Evolutionary conservation across 2,329 filamentous ascomycete genomes (phyloP), one percentile per base, ranked within the genome.

Genomic region (Neopestalotiopsis sp.): DNA sequence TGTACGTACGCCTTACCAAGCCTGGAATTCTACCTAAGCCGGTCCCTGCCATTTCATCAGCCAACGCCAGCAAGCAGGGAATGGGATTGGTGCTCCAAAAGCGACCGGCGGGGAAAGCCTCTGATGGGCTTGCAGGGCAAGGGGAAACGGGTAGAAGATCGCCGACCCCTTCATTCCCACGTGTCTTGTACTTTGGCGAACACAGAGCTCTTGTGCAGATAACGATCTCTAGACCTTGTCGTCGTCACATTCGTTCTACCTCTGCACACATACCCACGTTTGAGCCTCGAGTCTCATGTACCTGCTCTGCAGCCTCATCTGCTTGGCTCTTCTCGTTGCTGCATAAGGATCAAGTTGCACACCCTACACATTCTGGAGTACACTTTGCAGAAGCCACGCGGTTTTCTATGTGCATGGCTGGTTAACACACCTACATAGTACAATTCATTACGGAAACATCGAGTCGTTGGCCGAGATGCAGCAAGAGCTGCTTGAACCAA

Each of bases 161-260:
- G 59, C 59, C 59, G 59, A 40, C 59, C 58, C n/a, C 30, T 62
- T 62, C 45, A 52, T 52, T 62, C 59, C 59, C 59, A 62, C 59
- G 59, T 62, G 59, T 62, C n/a, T 62, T 40, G 59, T 6, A 9
- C 20, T 52, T n/a, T 52, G 45, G 45, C 45, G 45, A 52, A 20
- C 6, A n/a, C 17, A 52, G 45, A 10, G 9, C 45, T 17, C 45
- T n/a, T 20, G 45, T 28, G 57, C 10, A 59, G 57, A 24, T 30
- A 24, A 4, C n/a, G 7, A 12, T 10, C 45, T 38, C 45, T 52
- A 4, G 45, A 52, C 20, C 45, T 52, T n/a, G 45, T n/a, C 45
- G 20, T 52, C 45, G 45, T 52, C 45, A 52, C 20, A 24, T 20
- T 52, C 45, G 45, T 7, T 9, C 45, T 38, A 38, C 34, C 34